Base-by-base conservation (phyloP, 2,329 filamentous ascomycete species). In the Colletotrichum liriopes region DNA sequence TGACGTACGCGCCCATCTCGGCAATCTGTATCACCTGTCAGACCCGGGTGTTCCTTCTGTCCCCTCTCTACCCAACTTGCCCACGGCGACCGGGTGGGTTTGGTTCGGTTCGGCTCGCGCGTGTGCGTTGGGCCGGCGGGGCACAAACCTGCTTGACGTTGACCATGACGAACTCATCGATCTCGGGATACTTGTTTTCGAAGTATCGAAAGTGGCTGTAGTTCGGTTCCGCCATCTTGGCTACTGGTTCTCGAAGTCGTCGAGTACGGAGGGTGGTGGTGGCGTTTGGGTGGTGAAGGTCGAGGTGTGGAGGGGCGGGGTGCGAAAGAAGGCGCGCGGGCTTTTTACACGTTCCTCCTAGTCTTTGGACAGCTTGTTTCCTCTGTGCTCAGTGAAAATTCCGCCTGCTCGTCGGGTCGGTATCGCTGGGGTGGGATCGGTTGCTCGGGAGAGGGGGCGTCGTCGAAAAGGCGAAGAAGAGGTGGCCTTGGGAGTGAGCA, bases 121-220 rank as follows among this genome's bases (percentile, higher is more conserved):
- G 58, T 74, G 74, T 73, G 67, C 67, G 62, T 66, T 67, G 56
- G 70, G 67, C 43, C 32, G 61, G 71, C 67, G 67, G 71, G 71
- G 67, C 70, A 80, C 89, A 75, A 82, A 95, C 93, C 92, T 98
- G 95, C 91, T 98, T 97, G 80, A 98, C 96, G 85, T 98, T 99
- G 83, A 99, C 96, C 96, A 99, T 99, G 82, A 99, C 97, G 86
- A 98, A 98, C 89, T 94, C 97, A 86, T 99, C 96, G 83, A 99
- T 96, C 89, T 98, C 96, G 72, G 95, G 95, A 82, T 93, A 98
- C 86, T 97, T 97, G 87, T 98, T 94, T 89, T 98, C 95, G 84
- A 98, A 98, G 86, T 97, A 98, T 80, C 95, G 94, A 71, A 71
- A 74, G 56, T 74, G 73, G 64, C 59, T 65, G 86, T 94, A 97